phyloP scores from a whole-genome alignment of 75 land plant genomes.

The Cunninghamia lanceolata region DNA sequence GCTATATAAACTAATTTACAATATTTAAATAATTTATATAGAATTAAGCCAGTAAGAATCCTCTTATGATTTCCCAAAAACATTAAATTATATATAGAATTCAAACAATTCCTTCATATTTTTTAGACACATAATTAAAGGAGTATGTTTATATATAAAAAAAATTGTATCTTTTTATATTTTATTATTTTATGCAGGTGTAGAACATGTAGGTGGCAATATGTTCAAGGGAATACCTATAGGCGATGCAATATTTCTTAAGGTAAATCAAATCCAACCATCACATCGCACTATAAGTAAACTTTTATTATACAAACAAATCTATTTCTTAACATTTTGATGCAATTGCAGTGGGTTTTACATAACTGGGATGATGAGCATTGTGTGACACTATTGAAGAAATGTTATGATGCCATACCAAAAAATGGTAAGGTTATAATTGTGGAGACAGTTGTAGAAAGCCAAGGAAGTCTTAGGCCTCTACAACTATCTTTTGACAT shows the following conservation, averaged over 20 bases:
- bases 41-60: no score
- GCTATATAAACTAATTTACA: no score
- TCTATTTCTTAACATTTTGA: background rate
- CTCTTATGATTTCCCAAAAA: no score
- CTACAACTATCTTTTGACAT: background rate
- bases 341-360: conserved; percentile 5
- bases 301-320: background rate
- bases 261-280: conserved; percentile 12
- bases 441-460: conserved; percentile 28
- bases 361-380: conserved; percentile 17
- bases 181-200: conserved; percentile 13
- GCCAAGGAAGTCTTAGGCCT: background rate
- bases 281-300: background rate
- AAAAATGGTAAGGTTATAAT: conserved; percentile 40
- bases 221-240: conserved; percentile 32
- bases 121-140: background rate
- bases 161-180: background rate
- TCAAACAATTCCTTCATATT: no score
- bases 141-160: no score
- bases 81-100: no score
- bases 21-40: no score
- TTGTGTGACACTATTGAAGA: conserved; percentile 32
- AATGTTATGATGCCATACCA: conserved; percentile 36
- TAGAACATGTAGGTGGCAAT: conserved; percentile 27
- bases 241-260: conserved; percentile 30